These are phyloP conservation scores for Zangia roseola DNA, from an alignment of 768 basidiomycete genomes.

Conservation along the genomic window DNA sequence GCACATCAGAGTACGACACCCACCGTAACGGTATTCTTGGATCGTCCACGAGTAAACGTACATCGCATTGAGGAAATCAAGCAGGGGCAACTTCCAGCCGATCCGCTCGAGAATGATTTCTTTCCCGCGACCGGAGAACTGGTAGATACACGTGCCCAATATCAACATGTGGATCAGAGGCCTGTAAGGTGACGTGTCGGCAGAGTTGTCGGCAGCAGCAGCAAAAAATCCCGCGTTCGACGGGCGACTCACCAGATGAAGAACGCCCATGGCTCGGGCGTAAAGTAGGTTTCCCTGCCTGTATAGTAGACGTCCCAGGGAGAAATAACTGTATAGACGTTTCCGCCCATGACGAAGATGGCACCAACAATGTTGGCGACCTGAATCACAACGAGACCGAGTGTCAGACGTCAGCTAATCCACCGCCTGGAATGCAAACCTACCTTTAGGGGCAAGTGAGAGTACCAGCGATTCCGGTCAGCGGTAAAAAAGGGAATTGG, in stretches of 20 bases:
- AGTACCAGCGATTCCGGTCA: constrained; percentile 40
- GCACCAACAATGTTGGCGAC: constrained; percentile 57
- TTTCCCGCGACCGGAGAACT: constrained; percentile 55
- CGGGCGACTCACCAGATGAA: constrained; percentile 49
- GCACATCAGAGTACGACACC: constrained; percentile 14
- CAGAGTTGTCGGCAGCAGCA: neutral
- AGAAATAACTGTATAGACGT: constrained; percentile 59
- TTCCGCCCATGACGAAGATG: constrained; percentile 55
- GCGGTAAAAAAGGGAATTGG: constrained; percentile 21
- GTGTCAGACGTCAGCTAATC: no score
- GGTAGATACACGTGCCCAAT: constrained; percentile 62
- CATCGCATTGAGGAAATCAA: constrained; percentile 62
- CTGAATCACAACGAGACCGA: constrained; percentile 20
- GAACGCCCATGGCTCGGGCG: constrained; percentile 62
- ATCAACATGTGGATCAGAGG: constrained; percentile 65
- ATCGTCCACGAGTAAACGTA: constrained; percentile 61
- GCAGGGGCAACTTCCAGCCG: constrained; percentile 62
- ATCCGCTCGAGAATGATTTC: constrained; percentile 60
- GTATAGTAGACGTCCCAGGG: constrained; percentile 47
- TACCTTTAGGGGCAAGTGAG: constrained; percentile 57
- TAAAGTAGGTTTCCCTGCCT: constrained; percentile 64
- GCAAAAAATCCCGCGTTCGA: neutral
- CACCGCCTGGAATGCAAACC: neutral
- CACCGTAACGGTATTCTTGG: constrained; percentile 46
- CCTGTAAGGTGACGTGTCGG: constrained; percentile 31